Evolutionary conservation across 2,329 filamentous ascomycete species (phyloP).

Genomic region (Teratosphaeria epicoccoides): DNA sequence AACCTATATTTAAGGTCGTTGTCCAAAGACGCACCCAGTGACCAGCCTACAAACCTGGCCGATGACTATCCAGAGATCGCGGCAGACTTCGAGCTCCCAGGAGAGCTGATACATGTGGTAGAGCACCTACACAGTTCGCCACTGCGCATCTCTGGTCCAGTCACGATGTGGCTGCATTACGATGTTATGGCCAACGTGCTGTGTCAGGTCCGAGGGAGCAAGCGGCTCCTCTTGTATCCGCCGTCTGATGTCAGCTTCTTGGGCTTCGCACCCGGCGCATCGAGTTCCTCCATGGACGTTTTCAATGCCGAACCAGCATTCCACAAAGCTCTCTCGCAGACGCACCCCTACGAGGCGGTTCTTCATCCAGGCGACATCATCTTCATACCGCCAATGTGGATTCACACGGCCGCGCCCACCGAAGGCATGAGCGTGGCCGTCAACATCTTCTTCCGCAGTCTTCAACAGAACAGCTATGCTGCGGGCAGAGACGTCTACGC

Average conservation of each 20-base stretch:
- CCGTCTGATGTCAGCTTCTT: constrained; percentile 62
- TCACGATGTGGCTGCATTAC: constrained; percentile 86
- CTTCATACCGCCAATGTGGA: constrained; percentile 74
- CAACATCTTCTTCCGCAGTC: constrained; percentile 77
- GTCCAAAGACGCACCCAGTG: constrained; percentile 57
- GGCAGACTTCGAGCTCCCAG: constrained; percentile 59
- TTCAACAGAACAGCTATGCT: constrained; percentile 52
- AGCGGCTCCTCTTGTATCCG: constrained; percentile 66
- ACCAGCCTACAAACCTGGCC: constrained; percentile 57
- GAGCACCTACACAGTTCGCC: constrained; percentile 67
- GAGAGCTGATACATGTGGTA: constrained; percentile 46
- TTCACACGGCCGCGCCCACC: constrained; percentile 58
- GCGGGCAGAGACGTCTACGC: constrained; percentile 75
- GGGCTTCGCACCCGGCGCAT: constrained; percentile 63
- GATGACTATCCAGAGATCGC: constrained; percentile 62
- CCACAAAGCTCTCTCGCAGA: constrained; percentile 25
- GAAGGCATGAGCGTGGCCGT: constrained; percentile 58
- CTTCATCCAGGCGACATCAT: constrained; percentile 65
- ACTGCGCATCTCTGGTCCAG: constrained; percentile 65
- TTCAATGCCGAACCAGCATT: constrained; percentile 35
- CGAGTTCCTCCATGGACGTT: constrained; percentile 67
- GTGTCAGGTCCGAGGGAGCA: constrained; percentile 65
- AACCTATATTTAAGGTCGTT: constrained; percentile 70
- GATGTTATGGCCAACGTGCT: constrained; percentile 85
- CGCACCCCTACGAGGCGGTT: constrained; percentile 56